Conservation (phyloP, 352 stramenopile species). For the Phytophthora cajani region DNA sequence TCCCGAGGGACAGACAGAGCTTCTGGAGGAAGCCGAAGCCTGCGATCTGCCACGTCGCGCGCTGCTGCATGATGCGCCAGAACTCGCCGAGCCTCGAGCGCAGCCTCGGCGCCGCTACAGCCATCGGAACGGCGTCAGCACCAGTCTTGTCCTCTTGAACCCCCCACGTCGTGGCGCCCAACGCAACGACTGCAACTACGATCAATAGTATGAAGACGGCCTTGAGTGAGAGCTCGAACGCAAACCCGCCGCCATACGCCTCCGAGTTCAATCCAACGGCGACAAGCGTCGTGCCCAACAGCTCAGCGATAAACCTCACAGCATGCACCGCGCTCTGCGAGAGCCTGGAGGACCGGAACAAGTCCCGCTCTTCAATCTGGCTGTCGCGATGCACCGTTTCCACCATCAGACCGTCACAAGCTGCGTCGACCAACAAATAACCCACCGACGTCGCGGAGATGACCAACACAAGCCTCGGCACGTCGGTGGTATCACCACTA, state of each 20-base stretch:
- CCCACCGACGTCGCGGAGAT: conserved; percentile 60
- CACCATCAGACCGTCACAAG: conserved; percentile 80
- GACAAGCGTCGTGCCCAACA: conserved; percentile 60
- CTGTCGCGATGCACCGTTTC: conserved; percentile 73
- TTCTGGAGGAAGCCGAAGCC: conserved; percentile 78
- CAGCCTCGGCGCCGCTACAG: conserved; percentile 18
- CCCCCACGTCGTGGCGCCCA: conserved; percentile 48
- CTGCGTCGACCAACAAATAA: conserved; percentile 65
- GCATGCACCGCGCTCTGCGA: conserved; percentile 66
- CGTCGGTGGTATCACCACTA: conserved; percentile 17
- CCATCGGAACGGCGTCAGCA: neutral
- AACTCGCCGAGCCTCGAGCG: conserved; percentile 51
- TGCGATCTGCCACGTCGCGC: conserved; percentile 76
- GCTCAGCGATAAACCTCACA: conserved; percentile 61
- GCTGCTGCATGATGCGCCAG: conserved; percentile 63
- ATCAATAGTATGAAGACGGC: conserved; percentile 49
- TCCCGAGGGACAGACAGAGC: conserved; percentile 51
- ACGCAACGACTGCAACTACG: conserved; percentile 35
- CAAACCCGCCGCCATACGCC: conserved; percentile 60
- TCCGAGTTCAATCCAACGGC: conserved; percentile 68
- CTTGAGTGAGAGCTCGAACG: conserved; percentile 49
- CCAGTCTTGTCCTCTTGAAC: conserved; percentile 36
- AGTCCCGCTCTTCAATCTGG: conserved; percentile 22
- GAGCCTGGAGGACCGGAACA: conserved; percentile 23
- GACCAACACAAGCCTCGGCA: conserved; percentile 59